phyloP scores from a whole-genome alignment of 2,329 filamentous ascomycete genomes.

The Pseudogymnoascus pannorum region DNA sequence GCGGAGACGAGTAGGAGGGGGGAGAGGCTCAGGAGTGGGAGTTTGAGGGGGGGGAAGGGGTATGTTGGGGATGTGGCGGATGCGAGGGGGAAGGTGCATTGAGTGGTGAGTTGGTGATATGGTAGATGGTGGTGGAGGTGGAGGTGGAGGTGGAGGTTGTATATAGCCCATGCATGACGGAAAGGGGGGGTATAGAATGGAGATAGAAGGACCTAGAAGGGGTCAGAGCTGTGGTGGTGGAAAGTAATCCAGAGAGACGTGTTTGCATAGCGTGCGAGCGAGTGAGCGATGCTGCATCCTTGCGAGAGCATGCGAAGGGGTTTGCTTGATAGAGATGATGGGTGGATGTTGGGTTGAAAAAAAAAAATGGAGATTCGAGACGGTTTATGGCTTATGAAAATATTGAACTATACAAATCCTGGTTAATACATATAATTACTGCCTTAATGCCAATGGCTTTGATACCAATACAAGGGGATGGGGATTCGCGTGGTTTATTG shows the following conservation, averaged over 20 bases:
- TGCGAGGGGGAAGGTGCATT: not conserved
- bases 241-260: not conserved
- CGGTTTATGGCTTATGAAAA: not conserved
- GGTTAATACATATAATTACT: not conserved
- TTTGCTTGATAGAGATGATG: not conserved
- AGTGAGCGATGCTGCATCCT: not conserved
- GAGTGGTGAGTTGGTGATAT: not conserved
- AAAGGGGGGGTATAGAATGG: not conserved
- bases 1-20: constrained; percentile 19
- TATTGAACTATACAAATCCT: not conserved
- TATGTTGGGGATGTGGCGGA: not conserved
- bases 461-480: too few species aligned
- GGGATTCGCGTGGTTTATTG: too few species aligned
- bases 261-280: not conserved
- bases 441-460: too few species aligned
- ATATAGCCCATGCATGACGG: not conserved
- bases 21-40: not conserved
- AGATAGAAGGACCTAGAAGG: not conserved
- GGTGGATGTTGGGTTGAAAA: too few species aligned
- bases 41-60: not conserved
- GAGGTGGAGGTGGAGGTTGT: not conserved
- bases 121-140: too few species aligned
- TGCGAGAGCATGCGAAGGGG: not conserved
- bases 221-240: not conserved
- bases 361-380: not conserved